Conservation (phyloP, 2,329 filamentous ascomycete species). For the Alternaria ventricosa region DNA sequence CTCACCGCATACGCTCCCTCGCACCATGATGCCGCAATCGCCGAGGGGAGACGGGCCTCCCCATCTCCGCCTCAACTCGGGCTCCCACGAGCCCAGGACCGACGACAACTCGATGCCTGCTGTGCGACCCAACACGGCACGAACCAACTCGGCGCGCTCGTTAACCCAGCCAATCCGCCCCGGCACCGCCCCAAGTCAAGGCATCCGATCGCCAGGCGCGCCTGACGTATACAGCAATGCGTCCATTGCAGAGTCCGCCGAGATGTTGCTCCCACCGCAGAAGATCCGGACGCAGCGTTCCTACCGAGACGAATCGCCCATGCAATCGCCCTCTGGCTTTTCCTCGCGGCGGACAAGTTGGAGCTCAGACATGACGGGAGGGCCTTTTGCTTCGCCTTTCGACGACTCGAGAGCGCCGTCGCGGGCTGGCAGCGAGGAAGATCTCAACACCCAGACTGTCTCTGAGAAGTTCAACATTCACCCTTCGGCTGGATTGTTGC, state of each 20-base stretch:
- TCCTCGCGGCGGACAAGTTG: slow-evolving; percentile 70
- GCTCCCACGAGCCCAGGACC: slow-evolving; percentile 59
- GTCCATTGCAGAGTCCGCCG: slow-evolving; percentile 54
- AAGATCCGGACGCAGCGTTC: slow-evolving; percentile 57
- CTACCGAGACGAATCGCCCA: slow-evolving; percentile 59
- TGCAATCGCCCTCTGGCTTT: slow-evolving; percentile 59
- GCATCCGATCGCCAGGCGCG: slow-evolving; percentile 31
- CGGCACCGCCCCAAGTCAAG: slow-evolving; percentile 42
- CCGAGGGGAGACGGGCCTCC: slow-evolving; percentile 53
- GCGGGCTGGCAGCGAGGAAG: slow-evolving; percentile 68
- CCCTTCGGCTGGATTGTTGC: slow-evolving; percentile 68
- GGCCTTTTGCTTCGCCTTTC: slow-evolving; percentile 61
- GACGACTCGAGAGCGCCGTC: slow-evolving; percentile 67
- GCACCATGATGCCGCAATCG: slow-evolving; percentile 39
- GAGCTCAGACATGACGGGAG: slow-evolving; percentile 65
- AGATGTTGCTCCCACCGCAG: slow-evolving; percentile 58
- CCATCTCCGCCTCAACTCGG: slow-evolving; percentile 70
- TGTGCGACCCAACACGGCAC: slow-evolving; percentile 46
- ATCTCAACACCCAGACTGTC: slow-evolving; percentile 74
- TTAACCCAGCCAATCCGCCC: slow-evolving; percentile 51
- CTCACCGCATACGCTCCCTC: slow-evolving; percentile 41
- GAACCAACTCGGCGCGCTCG: slow-evolving; percentile 54
- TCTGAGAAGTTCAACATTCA: slow-evolving; percentile 76
- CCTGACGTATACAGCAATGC: slow-evolving; percentile 46
- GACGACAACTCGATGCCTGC: slow-evolving; percentile 39